phyloP scores from a whole-genome alignment of 371 early-diverging fungal species.

The Haplosporangium sp. region DNA sequence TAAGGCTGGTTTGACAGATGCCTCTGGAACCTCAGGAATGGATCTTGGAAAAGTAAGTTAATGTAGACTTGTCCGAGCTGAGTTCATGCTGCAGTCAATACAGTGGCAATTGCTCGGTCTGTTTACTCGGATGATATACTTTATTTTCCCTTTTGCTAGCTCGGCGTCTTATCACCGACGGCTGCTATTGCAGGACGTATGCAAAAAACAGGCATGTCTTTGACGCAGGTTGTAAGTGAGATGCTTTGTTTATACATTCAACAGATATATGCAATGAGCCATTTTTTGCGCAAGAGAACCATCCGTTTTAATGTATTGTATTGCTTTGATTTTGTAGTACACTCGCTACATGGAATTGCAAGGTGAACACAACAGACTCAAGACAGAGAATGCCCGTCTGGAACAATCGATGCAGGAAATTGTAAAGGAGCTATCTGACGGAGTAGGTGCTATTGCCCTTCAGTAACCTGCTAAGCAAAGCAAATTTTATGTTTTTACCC shows the following conservation, averaged over 20 bases:
- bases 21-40: constrained; percentile 19
- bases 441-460: constrained; percentile 37
- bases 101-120: too few species aligned
- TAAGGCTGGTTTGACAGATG: constrained; percentile 40
- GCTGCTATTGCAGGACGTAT: constrained; percentile 62
- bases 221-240: constrained; percentile 69
- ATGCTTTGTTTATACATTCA: not conserved
- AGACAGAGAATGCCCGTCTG: constrained; percentile 60
- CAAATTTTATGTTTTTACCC: too few species aligned
- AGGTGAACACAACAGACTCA: constrained; percentile 58
- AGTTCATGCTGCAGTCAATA: not conserved
- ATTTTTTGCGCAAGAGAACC: too few species aligned
- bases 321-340: constrained; percentile 46
- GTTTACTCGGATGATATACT: too few species aligned
- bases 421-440: constrained; percentile 63
- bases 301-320: not conserved
- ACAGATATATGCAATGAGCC: too few species aligned
- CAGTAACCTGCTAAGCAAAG: not conserved
- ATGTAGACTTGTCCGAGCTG: not conserved
- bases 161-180: constrained; percentile 65
- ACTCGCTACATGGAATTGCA: constrained; percentile 71
- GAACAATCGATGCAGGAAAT: constrained; percentile 69
- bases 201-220: constrained; percentile 64
- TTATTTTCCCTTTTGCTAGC: constrained; percentile 2
- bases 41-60: constrained; percentile 36